Conservation (phyloP, 2,329 filamentous ascomycete species). For the Epichloe festucae region DNA sequence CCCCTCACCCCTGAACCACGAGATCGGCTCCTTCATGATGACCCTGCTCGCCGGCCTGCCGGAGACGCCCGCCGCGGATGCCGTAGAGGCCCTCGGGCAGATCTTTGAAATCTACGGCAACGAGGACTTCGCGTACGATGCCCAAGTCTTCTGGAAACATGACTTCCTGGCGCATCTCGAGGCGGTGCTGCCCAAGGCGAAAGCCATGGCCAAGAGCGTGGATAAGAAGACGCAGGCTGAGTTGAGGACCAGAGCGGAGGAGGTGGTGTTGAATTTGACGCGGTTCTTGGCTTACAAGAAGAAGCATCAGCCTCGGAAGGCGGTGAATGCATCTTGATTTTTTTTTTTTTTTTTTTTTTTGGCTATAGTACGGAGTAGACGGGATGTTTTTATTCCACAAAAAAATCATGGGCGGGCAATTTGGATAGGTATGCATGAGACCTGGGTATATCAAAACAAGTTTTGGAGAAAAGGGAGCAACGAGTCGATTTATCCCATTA, state of each 20-base stretch:
- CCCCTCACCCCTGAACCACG: slow-evolving; percentile 41
- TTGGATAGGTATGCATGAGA: not conserved
- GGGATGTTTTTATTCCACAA: not conserved
- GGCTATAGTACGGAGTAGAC: not conserved
- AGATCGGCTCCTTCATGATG: slow-evolving; percentile 50
- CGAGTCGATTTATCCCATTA: no score
- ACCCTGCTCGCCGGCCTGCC: slow-evolving; percentile 39
- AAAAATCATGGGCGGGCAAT: not conserved
- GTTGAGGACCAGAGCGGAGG: slow-evolving; percentile 45
- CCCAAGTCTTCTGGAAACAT: slow-evolving; percentile 50
- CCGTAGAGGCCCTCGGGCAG: slow-evolving; percentile 52
- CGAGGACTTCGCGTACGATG: slow-evolving; percentile 43
- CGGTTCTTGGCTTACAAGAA: slow-evolving; percentile 54
- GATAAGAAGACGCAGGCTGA: slow-evolving; percentile 46
- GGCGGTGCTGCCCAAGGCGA: slow-evolving; percentile 37
- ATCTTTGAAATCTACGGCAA: slow-evolving; percentile 56
- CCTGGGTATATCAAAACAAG: not conserved
- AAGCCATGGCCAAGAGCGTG: slow-evolving; percentile 43
- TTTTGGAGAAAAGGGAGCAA: not conserved
- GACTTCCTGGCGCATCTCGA: slow-evolving; percentile 47
- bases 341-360: no score
- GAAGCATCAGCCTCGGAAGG: slow-evolving; percentile 32
- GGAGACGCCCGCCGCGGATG: slow-evolving; percentile 40
- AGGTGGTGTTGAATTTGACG: slow-evolving; percentile 45
- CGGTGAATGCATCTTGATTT: not conserved